Evolutionary conservation across 2,329 filamentous ascomycete genomes (phyloP).

Genomic region (Trichoderma afroharzianum): DNA sequence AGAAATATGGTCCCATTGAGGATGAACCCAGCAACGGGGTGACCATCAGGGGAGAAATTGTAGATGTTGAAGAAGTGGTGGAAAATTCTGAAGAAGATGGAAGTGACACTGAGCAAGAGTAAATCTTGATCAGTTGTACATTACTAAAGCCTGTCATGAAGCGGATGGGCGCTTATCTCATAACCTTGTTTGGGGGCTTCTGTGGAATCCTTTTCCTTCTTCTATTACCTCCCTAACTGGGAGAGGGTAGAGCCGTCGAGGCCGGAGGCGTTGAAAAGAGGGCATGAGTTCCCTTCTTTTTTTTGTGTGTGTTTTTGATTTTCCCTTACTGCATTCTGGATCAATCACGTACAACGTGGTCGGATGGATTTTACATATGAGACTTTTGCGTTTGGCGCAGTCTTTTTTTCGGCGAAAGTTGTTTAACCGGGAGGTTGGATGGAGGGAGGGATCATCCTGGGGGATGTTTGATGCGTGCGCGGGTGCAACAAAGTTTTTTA

Average conservation of each 20-base stretch:
- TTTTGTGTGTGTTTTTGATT: neutral
- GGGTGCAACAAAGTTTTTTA: neutral
- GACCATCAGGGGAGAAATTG: conserved; percentile 28
- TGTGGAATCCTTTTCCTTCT: neutral
- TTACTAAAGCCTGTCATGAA: neutral
- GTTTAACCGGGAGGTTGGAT: neutral
- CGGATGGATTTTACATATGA: conserved; percentile 4
- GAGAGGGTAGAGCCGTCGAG: neutral
- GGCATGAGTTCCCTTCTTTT: neutral
- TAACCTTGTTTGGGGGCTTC: neutral
- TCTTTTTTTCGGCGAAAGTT: conserved; percentile 7
- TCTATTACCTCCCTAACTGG: neutral
- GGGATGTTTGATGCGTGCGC: neutral
- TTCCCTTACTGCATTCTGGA: conserved; percentile 4
- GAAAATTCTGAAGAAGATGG: conserved; percentile 16
- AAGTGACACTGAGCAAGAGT: conserved; percentile 29
- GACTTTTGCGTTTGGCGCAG: conserved; percentile 7
- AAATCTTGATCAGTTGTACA: neutral
- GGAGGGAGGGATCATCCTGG: neutral
- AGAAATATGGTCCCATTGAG: conserved; percentile 45
- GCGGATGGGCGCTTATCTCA: neutral
- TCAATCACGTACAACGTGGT: conserved; percentile 4
- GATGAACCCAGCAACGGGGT: conserved; percentile 22
- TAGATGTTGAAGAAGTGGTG: conserved; percentile 16
- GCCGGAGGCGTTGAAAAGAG: neutral